Base-by-base conservation (phyloP, 2,329 filamentous ascomycete species). In the Dactylellina sp. region DNA sequence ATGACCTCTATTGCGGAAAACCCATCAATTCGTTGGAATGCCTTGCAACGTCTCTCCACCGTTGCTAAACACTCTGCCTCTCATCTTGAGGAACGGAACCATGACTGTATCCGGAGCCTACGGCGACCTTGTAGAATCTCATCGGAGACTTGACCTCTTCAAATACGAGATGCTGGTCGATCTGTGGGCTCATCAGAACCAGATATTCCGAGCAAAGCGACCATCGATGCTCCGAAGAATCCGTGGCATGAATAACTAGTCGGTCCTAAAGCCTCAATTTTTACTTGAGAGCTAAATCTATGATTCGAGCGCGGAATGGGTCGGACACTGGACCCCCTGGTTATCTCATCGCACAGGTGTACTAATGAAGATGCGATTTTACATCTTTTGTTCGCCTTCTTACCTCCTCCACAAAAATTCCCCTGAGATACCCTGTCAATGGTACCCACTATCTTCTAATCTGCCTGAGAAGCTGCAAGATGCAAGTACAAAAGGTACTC, bases 91-190 rank as follows among this genome's bases (percentile, higher is more conserved):
- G 24, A 25, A 65, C 20, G 62, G 62, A n/a, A 28, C 32, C 9
- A 46, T 14, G 14, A 47, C 20, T 7, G 50, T 65, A 40, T 65
- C 61, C 2, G 35, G 50, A 52, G 61, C 52, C 20, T 65, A 65
- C 25, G 61, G 50, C 37, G 50, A 57, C 24, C 40, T 65, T 24
- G 24, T 65, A 18, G 49, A 56, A 49, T 65, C 50, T 4, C 55
- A 56, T 20, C 61, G 49, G 5, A 32, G 35, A 40, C 39, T 65
- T 3, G 61, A 65, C n/a, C 9, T 25, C 11, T 56, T 47, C 50
- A 56, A 56, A 40, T 64, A 55, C 49, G 60, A 64, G n/a, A 65
- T 65, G 61, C n/a, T 65, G 18, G 40, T 39, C 12, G 61, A 65
- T 18, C 22, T 57, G 7, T 24, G 44, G 18, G 14, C 39, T 20